Evolutionary conservation across 2,329 filamentous ascomycete genomes (phyloP).

Genomic region (Lasiodiplodia sp.): DNA sequence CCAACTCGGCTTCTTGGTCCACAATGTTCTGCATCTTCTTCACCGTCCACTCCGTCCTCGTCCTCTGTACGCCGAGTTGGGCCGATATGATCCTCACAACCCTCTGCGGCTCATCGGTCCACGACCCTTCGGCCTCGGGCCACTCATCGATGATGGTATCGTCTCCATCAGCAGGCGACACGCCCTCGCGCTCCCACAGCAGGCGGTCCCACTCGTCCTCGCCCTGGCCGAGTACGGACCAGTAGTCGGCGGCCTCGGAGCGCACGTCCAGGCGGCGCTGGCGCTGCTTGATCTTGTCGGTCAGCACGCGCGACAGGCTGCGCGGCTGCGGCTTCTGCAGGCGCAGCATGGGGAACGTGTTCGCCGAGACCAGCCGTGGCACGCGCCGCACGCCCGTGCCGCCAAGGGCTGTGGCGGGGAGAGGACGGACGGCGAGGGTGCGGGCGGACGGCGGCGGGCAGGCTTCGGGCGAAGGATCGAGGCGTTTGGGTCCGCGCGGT

Average conservation of each 20-base stretch:
- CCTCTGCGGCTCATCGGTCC: conserved; percentile 37
- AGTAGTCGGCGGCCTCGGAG: conserved; percentile 49
- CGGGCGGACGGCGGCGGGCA: conserved; percentile 48
- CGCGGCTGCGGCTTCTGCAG: conserved; percentile 70
- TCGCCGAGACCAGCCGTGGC: conserved; percentile 64
- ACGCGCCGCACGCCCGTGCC: conserved; percentile 64
- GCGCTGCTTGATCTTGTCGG: conserved; percentile 58
- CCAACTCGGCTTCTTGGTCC: conserved; percentile 56
- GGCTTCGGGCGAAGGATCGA: conserved; percentile 32
- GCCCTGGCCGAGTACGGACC: conserved; percentile 46
- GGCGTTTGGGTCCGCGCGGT: background rate
- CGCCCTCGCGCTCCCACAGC: conserved; percentile 35
- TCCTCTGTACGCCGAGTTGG: conserved; percentile 31
- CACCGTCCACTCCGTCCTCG: conserved; percentile 44
- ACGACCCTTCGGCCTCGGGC: conserved; percentile 35
- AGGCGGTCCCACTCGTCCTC: conserved; percentile 60
- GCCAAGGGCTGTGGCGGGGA: conserved; percentile 53
- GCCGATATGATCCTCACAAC: background rate
- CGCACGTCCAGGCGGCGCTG: conserved; percentile 48
- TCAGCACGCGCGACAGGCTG: conserved; percentile 65
- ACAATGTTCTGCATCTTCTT: conserved; percentile 56
- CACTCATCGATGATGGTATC: background rate
- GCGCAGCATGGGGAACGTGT: conserved; percentile 70
- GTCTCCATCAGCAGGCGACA: conserved; percentile 25
- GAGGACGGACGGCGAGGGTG: conserved; percentile 61